Evolutionary conservation across 176 grass and related monocot species (phyloP).

Genomic region (Hordeum marinum): DNA sequence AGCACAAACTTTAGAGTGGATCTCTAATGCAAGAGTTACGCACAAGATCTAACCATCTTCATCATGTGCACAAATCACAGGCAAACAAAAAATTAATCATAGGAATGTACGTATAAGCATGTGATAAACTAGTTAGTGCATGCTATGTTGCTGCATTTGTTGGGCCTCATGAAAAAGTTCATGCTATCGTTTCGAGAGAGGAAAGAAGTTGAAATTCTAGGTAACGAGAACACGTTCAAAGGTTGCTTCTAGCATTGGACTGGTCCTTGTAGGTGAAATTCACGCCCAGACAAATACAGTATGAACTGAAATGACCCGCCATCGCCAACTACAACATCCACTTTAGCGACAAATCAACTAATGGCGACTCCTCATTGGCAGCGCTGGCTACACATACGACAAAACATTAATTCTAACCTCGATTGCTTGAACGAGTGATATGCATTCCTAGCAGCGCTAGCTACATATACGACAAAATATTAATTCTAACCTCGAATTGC

Average conservation of each 20-base stretch:
- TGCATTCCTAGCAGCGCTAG: slow-evolving; percentile 38
- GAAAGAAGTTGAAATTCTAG: not conserved
- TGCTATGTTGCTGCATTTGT: slow-evolving; percentile 2
- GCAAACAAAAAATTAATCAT: not conserved
- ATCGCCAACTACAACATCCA: not conserved
- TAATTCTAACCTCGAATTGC: slow-evolving; percentile 75
- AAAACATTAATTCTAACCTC: slow-evolving; percentile 57
- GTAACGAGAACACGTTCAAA: not conserved
- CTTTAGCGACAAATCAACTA: slow-evolving; percentile 2
- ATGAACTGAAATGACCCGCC: slow-evolving; percentile 11
- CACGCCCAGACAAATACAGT: slow-evolving; percentile 21
- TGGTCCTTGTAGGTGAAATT: not conserved
- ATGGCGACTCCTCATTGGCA: not conserved
- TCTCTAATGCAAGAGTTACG: not conserved
- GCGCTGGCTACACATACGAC: not conserved
- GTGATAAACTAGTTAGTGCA: not conserved
- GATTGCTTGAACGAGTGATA: slow-evolving; percentile 86
- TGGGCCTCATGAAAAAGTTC: not conserved
- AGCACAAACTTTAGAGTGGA: not conserved
- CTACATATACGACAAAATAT: not conserved
- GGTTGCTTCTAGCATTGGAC: not conserved
- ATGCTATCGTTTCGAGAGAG: not conserved
- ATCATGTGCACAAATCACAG: not conserved
- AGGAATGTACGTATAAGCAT: slow-evolving; percentile 1
- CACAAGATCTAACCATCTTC: not conserved